Conservation (phyloP, 2,329 filamentous ascomycete genomes). For the Ophiostoma triangulosporum region DNA sequence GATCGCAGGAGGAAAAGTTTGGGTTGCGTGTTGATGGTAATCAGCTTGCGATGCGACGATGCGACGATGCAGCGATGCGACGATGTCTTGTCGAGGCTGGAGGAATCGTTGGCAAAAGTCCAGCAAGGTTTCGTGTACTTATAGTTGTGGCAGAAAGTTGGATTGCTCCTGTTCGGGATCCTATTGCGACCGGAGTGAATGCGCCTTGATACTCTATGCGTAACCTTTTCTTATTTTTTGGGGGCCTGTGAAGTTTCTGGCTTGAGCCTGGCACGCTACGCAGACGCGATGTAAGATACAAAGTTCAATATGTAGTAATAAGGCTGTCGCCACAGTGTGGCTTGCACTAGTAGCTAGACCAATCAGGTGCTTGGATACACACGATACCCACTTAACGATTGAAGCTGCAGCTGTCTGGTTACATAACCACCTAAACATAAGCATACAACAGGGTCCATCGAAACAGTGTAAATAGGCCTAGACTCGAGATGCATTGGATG, state of each 20-base stretch:
- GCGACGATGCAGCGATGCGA: too few species aligned
- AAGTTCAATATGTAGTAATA: neutral
- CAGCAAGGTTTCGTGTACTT: too few species aligned
- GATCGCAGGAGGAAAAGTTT: neutral
- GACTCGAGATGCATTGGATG: neutral
- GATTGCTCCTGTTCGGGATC: too few species aligned
- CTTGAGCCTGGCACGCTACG: neutral
- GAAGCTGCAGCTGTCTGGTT: neutral
- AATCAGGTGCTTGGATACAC: neutral
- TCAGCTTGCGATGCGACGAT: too few species aligned
- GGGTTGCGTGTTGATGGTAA: neutral
- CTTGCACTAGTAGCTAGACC: neutral
- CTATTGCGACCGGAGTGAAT: neutral
- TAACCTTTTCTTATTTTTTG: neutral
- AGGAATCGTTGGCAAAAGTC: too few species aligned
- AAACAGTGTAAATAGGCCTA: neutral
- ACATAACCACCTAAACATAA: neutral
- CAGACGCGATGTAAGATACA: neutral
- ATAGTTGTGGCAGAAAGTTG: too few species aligned
- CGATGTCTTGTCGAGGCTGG: too few species aligned
- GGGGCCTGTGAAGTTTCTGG: neutral
- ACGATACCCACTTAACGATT: too few species aligned
- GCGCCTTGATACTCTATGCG: neutral
- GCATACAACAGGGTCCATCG: neutral
- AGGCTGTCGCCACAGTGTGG: conserved; percentile 1